phyloP scores from a whole-genome alignment of 2,329 filamentous ascomycete genomes.

The Apiospora malaysiana region DNA sequence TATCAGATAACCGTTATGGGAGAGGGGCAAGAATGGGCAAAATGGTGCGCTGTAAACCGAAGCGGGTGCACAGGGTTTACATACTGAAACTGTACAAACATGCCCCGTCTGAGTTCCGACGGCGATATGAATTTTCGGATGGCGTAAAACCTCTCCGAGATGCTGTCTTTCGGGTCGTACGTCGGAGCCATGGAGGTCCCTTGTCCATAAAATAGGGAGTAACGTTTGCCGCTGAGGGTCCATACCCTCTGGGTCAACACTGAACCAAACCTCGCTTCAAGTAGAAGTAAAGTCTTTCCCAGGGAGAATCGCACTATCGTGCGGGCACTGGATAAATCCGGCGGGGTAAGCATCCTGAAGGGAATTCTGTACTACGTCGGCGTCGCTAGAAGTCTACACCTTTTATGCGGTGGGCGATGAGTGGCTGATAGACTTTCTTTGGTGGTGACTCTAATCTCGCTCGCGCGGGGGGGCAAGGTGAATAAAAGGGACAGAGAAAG shows the following conservation, averaged over 20 bases:
- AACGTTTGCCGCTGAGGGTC: neutral
- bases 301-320: neutral
- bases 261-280: neutral
- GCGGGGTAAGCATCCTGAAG: too few species aligned
- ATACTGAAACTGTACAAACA: neutral
- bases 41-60: too few species aligned
- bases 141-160: neutral
- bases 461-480: too few species aligned
- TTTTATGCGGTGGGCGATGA: too few species aligned
- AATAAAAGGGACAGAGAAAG: too few species aligned
- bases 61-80: too few species aligned
- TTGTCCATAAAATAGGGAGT: accelerated
- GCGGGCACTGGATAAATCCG: neutral
- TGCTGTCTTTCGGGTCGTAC: neutral
- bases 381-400: neutral
- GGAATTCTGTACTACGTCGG: neutral
- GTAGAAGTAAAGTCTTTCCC: neutral
- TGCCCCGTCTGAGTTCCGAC: neutral
- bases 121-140: neutral
- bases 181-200: neutral
- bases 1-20: too few species aligned
- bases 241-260: neutral
- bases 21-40: too few species aligned
- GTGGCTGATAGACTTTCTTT: too few species aligned
- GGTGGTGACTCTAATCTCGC: too few species aligned